These are phyloP conservation scores for Aurinia saxatilis DNA, from an alignment of 345 rosid genomes.

Conservation along the genomic window DNA sequence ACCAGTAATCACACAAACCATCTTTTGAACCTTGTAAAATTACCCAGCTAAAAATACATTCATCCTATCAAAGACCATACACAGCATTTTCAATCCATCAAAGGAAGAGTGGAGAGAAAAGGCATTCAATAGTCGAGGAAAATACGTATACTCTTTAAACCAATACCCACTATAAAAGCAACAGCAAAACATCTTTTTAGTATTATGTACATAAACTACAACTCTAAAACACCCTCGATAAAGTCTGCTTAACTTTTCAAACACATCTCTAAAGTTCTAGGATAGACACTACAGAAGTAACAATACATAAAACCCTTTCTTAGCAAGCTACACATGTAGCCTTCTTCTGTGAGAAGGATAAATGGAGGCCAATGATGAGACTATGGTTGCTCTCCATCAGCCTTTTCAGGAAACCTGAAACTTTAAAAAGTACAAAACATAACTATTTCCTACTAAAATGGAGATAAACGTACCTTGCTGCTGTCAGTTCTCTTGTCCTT, in stretches of 20 bases:
- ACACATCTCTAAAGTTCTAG: constrained; percentile 46
- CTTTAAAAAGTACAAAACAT: too few relatives aligned
- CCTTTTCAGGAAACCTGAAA: constrained; percentile 86
- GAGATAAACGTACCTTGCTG: constrained; percentile 93
- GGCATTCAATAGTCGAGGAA: not conserved
- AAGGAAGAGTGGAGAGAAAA: constrained; percentile 12
- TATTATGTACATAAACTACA: constrained; percentile 42
- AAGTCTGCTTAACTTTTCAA: constrained; percentile 39
- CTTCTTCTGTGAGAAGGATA: constrained; percentile 61
- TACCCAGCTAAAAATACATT: constrained; percentile 35
- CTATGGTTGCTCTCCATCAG: constrained; percentile 83
- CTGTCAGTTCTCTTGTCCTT: constrained; percentile 96
- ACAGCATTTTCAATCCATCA: constrained; percentile 27
- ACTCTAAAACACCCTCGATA: constrained; percentile 32
- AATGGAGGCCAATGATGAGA: constrained; percentile 73
- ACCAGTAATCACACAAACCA: constrained; percentile 6
- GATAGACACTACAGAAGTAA: constrained; percentile 46
- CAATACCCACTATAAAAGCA: constrained; percentile 19
- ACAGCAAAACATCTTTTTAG: constrained; percentile 16
- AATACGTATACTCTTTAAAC: constrained; percentile 4
- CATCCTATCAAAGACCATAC: constrained; percentile 18
- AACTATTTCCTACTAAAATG: too few relatives aligned
- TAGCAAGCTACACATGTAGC: constrained; percentile 45
- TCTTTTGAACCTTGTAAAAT: constrained; percentile 24
- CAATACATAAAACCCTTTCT: constrained; percentile 35